Evolutionary conservation across 139 green algal genomes (phyloP).

Genomic region (Chlamydomonas incerta): DNA sequence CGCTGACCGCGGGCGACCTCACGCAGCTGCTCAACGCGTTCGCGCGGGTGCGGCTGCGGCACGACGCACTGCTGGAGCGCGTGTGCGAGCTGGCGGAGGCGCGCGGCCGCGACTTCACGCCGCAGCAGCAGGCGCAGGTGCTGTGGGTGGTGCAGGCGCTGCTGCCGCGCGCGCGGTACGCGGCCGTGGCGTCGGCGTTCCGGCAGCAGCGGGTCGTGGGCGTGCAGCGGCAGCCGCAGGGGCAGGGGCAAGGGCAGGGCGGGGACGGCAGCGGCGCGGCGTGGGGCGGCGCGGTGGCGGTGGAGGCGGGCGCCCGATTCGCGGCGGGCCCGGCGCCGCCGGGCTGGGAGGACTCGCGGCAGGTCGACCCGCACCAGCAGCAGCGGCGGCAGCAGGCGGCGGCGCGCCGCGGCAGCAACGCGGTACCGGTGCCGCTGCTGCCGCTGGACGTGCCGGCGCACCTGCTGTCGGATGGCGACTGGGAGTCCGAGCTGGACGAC

Average conservation of each 20-base stretch:
- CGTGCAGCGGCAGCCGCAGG: neutral
- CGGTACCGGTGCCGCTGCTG: neutral
- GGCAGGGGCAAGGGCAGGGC: neutral
- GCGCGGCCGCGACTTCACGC: neutral
- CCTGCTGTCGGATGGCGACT: constrained; percentile 9
- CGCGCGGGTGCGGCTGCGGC: neutral
- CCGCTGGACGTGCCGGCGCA: neutral
- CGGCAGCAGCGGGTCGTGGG: neutral
- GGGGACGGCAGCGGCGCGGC: neutral
- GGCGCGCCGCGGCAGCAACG: too few relatives aligned
- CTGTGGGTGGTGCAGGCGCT: constrained; percentile 27
- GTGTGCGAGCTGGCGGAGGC: neutral
- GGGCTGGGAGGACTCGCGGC: too few relatives aligned
- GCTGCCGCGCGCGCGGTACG: neutral
- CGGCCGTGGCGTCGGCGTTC: neutral
- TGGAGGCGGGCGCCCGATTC: neutral
- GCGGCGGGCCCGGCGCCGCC: too few relatives aligned
- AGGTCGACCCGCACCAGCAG: too few relatives aligned
- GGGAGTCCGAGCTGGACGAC: too few relatives aligned
- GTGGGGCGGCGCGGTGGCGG: neutral
- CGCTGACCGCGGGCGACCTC: constrained; percentile 2
- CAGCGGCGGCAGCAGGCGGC: neutral
- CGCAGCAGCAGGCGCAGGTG: constrained; percentile 18
- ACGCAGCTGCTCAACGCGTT: constrained; percentile 6
- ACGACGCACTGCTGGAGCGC: constrained; percentile 8